These are phyloP conservation scores for Picochlorum costavermella DNA, from an alignment of 139 green algal species.

Conservation along the genomic window DNA sequence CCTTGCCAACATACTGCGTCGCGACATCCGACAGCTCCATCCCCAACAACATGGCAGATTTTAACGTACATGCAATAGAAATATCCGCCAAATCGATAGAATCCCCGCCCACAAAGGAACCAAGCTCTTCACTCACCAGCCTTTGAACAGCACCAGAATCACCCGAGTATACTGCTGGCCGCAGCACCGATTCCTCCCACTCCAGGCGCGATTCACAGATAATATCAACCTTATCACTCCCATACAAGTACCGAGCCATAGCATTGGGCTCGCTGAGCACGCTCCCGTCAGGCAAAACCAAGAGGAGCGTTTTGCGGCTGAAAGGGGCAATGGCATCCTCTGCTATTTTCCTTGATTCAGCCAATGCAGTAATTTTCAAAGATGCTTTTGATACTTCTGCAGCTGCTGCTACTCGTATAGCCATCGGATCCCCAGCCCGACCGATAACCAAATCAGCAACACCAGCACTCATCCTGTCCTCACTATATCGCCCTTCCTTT, in stretches of 20 bases:
- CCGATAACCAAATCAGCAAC: neutral
- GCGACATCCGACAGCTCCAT: neutral
- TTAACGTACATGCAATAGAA: slow-evolving; percentile 21
- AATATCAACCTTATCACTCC: slow-evolving; percentile 7
- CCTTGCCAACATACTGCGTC: neutral
- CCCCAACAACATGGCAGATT: slow-evolving; percentile 2
- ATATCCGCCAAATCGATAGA: slow-evolving; percentile 48
- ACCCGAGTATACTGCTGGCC: slow-evolving; percentile 25
- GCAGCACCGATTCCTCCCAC: slow-evolving; percentile 47
- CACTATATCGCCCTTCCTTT: too few species aligned
- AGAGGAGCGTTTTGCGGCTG: slow-evolving; percentile 17
- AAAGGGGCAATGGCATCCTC: slow-evolving; percentile 25
- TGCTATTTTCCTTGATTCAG: slow-evolving; percentile 1
- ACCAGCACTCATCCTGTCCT: too few species aligned
- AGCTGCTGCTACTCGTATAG: slow-evolving; percentile 40
- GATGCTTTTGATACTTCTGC: slow-evolving; percentile 14
- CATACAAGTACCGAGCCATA: slow-evolving; percentile 43
- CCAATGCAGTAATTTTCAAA: slow-evolving; percentile 2
- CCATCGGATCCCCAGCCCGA: slow-evolving; percentile 45
- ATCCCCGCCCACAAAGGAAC: slow-evolving; percentile 14
- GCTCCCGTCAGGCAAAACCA: slow-evolving; percentile 20
- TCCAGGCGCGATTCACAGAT: slow-evolving; percentile 45
- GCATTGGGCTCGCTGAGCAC: slow-evolving; percentile 53
- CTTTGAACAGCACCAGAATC: slow-evolving; percentile 9
- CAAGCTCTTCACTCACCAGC: slow-evolving; percentile 17